Evolutionary conservation across 768 basidiomycete species (phyloP).

Genomic region (Mycena floridula): DNA sequence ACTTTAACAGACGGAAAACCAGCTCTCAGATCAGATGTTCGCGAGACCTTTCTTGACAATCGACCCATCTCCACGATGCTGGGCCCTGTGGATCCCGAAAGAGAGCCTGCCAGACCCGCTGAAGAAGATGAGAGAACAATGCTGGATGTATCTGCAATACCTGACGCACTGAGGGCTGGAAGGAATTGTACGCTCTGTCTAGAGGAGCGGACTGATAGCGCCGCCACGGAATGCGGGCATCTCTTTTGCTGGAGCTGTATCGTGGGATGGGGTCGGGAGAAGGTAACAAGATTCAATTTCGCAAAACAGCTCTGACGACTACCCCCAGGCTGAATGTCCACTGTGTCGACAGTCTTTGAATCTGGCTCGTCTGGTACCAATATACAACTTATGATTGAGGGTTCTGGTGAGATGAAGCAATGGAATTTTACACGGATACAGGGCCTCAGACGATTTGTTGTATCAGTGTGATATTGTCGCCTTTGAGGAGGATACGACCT

Average conservation of each 20-base stretch:
- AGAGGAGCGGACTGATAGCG: constrained; percentile 77
- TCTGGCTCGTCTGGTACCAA: constrained; percentile 64
- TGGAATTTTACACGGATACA: not conserved
- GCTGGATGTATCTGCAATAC: constrained; percentile 53
- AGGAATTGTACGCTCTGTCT: constrained; percentile 80
- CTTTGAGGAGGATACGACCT: constrained; percentile 96
- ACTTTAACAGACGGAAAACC: constrained; percentile 29
- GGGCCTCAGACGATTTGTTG: constrained; percentile 55
- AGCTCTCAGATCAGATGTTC: constrained; percentile 16
- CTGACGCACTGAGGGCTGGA: constrained; percentile 43
- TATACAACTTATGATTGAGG: constrained; percentile 69
- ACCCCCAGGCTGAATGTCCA: constrained; percentile 71
- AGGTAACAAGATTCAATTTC: constrained; percentile 35
- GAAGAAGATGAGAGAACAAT: constrained; percentile 69
- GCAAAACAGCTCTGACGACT: constrained; percentile 4
- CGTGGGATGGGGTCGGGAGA: constrained; percentile 84
- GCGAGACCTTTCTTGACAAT: constrained; percentile 50
- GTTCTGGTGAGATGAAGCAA: not conserved
- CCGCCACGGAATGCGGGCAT: constrained; percentile 85
- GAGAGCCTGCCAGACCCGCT: constrained; percentile 46
- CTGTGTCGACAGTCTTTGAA: constrained; percentile 75
- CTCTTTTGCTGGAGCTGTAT: constrained; percentile 90
- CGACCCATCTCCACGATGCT: constrained; percentile 54
- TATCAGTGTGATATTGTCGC: constrained; percentile 98
- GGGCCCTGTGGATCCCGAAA: constrained; percentile 43